phyloP scores from a whole-genome alignment of 169 alveolate genomes.

The Cryptosporidium bovis region DNA sequence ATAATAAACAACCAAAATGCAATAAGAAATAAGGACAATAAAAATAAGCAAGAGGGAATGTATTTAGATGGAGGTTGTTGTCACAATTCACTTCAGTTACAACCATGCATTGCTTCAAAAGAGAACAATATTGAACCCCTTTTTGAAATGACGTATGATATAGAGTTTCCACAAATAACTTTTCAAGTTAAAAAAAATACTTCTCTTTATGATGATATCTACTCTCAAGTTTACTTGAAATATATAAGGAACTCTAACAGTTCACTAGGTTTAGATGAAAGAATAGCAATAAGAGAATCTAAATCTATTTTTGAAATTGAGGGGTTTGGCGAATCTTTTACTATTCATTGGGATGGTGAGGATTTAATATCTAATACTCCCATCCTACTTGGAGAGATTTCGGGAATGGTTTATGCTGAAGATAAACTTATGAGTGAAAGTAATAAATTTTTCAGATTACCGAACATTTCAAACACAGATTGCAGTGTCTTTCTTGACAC shows the following conservation, averaged over 20 bases:
- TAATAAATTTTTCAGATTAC: conserved; percentile 5
- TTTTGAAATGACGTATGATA: conserved; percentile 51
- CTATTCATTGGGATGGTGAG: conserved; percentile 66
- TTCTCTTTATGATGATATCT: conserved; percentile 34
- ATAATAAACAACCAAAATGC: neutral
- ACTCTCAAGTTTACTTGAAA: conserved; percentile 26
- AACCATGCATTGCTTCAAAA: conserved; percentile 62
- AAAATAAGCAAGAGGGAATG: conserved; percentile 35
- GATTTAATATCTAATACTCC: conserved; percentile 19
- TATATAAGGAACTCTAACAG: conserved; percentile 5
- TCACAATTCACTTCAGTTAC: conserved; percentile 12
- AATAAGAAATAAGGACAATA: neutral
- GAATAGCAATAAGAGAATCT: conserved; percentile 18
- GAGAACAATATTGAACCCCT: conserved; percentile 25
- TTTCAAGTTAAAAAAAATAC: conserved; percentile 45
- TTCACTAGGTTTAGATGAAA: neutral
- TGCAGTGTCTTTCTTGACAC: conserved; percentile 12
- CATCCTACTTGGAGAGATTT: conserved; percentile 46
- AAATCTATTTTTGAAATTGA: conserved; percentile 10
- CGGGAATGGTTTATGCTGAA: conserved; percentile 23
- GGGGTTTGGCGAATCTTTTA: conserved; percentile 2
- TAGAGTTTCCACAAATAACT: conserved; percentile 29
- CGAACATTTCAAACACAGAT: conserved; percentile 28
- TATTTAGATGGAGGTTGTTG: conserved; percentile 23
- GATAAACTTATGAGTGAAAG: neutral